phyloP scores from a whole-genome alignment of 352 stramenopile genomes.

The Phytophthora citricola region DNA sequence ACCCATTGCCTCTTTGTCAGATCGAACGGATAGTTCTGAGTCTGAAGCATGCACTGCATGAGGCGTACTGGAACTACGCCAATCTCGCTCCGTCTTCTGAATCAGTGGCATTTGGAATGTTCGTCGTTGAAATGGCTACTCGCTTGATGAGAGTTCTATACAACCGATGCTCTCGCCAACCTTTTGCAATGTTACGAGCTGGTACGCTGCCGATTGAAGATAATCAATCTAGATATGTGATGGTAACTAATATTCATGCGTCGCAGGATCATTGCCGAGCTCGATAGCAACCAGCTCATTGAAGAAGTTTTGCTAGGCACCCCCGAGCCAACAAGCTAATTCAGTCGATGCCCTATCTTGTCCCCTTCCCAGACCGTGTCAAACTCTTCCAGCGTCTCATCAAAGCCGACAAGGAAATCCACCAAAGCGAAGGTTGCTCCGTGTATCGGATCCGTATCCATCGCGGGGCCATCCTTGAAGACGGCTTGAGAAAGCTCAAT shows the following conservation, averaged over 20 bases:
- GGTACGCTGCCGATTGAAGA: constrained; percentile 43
- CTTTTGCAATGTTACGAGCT: constrained; percentile 78
- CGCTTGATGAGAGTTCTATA: constrained; percentile 70
- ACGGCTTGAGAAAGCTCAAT: constrained; percentile 90
- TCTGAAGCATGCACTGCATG: constrained; percentile 65
- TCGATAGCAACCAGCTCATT: constrained; percentile 66
- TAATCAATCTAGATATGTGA: neutral
- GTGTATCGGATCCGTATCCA: constrained; percentile 74
- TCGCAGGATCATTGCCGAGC: constrained; percentile 58
- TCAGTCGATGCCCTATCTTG: constrained; percentile 74
- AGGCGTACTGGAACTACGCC: constrained; percentile 57
- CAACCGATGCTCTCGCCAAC: constrained; percentile 68
- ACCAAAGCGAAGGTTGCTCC: constrained; percentile 53
- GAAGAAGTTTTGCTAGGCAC: constrained; percentile 60
- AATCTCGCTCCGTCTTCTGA: constrained; percentile 34
- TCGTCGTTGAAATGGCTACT: constrained; percentile 64
- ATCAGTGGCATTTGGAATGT: constrained; percentile 58
- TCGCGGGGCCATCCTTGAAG: constrained; percentile 78
- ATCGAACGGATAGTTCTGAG: constrained; percentile 67
- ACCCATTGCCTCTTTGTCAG: constrained; percentile 69
- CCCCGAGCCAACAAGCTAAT: constrained; percentile 69
- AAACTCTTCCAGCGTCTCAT: constrained; percentile 73
- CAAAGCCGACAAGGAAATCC: constrained; percentile 55
- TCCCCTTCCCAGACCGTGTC: constrained; percentile 76
- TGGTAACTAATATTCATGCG: constrained; percentile 1